Evolutionary conservation across 2,329 filamentous ascomycete genomes (phyloP).

Genomic region (Neodidymelliopsis sp.): DNA sequence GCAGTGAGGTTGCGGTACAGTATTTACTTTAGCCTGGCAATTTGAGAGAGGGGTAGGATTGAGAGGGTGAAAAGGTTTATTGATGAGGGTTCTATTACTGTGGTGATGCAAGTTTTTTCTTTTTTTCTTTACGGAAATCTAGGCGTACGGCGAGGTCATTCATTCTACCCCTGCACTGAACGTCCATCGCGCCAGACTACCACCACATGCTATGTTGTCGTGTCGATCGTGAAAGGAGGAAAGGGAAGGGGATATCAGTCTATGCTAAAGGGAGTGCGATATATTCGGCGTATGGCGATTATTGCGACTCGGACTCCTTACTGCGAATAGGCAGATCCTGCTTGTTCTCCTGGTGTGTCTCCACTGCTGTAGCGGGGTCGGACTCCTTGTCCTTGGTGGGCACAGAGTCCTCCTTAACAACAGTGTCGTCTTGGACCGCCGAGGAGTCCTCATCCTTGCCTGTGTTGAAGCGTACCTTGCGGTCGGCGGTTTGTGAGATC

Average conservation of each 20-base stretch:
- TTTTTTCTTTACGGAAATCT: background rate
- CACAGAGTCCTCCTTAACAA: background rate
- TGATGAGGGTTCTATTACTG: background rate
- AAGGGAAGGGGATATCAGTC: constrained; percentile 15
- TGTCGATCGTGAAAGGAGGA: constrained; percentile 8
- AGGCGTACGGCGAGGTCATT: background rate
- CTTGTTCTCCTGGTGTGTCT: constrained; percentile 14
- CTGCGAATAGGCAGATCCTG: constrained; percentile 20
- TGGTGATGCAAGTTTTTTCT: background rate
- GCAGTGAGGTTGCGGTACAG: too few relatives aligned
- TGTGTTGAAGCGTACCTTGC: constrained; percentile 51
- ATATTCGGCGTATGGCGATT: constrained; percentile 6
- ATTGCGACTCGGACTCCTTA: constrained; percentile 19
- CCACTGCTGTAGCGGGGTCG: constrained; percentile 18
- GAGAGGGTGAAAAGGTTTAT: background rate
- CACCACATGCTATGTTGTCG: constrained; percentile 10
- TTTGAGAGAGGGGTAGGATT: too few relatives aligned
- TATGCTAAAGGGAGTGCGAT: constrained; percentile 3
- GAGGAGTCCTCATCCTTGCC: constrained; percentile 13
- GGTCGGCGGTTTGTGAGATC: constrained; percentile 62
- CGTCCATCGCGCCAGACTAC: background rate
- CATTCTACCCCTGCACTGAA: background rate
- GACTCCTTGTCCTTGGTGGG: constrained; percentile 26
- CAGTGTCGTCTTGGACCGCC: background rate
- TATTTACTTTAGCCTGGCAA: too few relatives aligned